Conservation (phyloP, 1,284 basidiomycete species). For the Moesziomyces aphidis region DNA sequence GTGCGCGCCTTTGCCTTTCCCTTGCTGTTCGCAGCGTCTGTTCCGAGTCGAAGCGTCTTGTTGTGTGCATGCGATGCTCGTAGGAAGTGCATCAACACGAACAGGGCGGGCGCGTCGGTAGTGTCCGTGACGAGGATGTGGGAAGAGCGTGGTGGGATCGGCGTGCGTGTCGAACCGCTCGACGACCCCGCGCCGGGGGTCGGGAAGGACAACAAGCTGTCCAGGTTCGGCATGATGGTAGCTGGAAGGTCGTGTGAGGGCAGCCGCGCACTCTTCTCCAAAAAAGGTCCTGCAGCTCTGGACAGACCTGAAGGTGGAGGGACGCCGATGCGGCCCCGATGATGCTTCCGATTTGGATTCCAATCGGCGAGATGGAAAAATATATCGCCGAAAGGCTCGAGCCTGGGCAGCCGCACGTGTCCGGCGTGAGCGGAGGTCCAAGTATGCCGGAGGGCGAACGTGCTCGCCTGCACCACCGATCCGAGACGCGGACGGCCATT, state of each 20-base stretch:
- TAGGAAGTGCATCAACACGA: slow-evolving; percentile 46
- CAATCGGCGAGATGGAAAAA: too few species aligned
- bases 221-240: slow-evolving; percentile 40
- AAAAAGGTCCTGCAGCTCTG: neutral
- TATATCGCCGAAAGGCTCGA: neutral
- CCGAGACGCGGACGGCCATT: neutral
- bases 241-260: neutral
- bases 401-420: neutral
- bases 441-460: neutral
- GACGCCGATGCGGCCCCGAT: neutral
- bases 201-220: slow-evolving; percentile 40
- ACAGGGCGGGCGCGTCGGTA: slow-evolving; percentile 45
- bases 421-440: neutral
- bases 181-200: slow-evolving; percentile 14
- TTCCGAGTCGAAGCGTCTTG: slow-evolving; percentile 3
- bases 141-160: slow-evolving; percentile 45
- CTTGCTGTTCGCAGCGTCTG: slow-evolving; percentile 3
- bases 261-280: neutral
- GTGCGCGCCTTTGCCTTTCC: slow-evolving; percentile 13
- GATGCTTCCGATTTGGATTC: too few species aligned
- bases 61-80: slow-evolving; percentile 28
- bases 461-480: neutral
- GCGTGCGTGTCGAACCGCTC: slow-evolving; percentile 11
- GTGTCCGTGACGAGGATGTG: slow-evolving; percentile 54
- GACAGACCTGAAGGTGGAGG: neutral